Conservation (phyloP, 345 rosid species). For the Excoecaria agallocha region DNA sequence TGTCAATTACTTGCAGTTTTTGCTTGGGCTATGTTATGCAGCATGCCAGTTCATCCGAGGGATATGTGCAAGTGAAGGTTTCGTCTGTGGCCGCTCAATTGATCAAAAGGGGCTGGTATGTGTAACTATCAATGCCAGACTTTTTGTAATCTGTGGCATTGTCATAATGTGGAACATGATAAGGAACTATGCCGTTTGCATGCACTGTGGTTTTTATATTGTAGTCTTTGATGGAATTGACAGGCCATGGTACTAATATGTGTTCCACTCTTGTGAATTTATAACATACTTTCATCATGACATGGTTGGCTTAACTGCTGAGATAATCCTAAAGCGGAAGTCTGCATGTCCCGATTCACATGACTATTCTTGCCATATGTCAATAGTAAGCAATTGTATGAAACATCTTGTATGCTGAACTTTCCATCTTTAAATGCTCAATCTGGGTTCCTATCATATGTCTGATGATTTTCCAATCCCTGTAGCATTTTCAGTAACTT, state of each 20-base stretch:
- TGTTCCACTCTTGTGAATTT: conserved; percentile 6
- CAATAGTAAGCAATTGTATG: not conserved
- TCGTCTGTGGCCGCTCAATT: conserved; percentile 96
- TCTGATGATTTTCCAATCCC: not conserved
- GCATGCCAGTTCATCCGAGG: conserved; percentile 77
- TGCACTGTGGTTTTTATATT: not conserved
- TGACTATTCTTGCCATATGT: not conserved
- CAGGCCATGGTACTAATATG: not conserved
- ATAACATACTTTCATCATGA: not conserved
- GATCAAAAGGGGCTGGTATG: conserved; percentile 98
- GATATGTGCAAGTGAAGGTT: conserved; percentile 83
- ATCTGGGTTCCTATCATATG: not conserved
- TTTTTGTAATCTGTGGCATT: not conserved
- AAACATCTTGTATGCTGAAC: not conserved
- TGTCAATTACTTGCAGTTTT: conserved; percentile 51
- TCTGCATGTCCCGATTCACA: not conserved
- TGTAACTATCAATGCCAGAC: not conserved
- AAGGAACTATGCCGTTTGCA: not conserved
- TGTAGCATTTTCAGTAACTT: not conserved
- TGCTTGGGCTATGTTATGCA: conserved; percentile 76
- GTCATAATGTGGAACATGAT: not conserved
- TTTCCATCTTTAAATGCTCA: not conserved
- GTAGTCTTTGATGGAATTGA: not conserved
- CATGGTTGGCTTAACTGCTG: not conserved
- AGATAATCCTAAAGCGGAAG: not conserved